Conservation (phyloP, 306 rosid species). For the Quercus agrifolia region DNA sequence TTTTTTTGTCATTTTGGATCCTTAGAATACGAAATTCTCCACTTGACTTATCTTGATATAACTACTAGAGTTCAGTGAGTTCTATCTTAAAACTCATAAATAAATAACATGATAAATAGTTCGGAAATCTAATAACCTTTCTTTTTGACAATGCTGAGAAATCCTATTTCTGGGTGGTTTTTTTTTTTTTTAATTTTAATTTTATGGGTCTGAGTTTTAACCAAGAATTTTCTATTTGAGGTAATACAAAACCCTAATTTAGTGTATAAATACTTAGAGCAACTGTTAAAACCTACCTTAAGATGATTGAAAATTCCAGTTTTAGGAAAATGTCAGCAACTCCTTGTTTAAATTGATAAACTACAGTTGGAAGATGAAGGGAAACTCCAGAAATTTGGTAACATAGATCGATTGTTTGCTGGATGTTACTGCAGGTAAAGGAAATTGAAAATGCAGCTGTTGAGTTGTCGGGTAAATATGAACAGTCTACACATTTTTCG, state of each 20-base stretch:
- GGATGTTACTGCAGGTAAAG: conserved; percentile 50
- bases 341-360: not conserved
- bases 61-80: no score
- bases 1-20: not conserved
- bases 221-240: not conserved
- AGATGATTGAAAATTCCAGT: not conserved
- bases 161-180: not conserved
- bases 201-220: not conserved
- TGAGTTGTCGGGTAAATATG: conserved; percentile 48
- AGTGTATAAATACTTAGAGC: no score
- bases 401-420: conserved; percentile 5
- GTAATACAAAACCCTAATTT: not conserved
- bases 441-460: conserved; percentile 67
- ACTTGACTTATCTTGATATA: not conserved
- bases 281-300: not conserved
- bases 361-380: not conserved
- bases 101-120: not conserved
- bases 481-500: conserved; percentile 50
- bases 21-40: not conserved
- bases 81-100: no score
- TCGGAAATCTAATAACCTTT: not conserved
- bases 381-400: not conserved
- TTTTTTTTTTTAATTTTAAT: no score
- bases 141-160: not conserved
- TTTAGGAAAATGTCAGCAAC: not conserved